Evolutionary conservation across 371 early-diverging fungal species (phyloP), one percentile per base, ranked within the genome.

Genomic region (Dinochytrium kinnereticum): DNA sequence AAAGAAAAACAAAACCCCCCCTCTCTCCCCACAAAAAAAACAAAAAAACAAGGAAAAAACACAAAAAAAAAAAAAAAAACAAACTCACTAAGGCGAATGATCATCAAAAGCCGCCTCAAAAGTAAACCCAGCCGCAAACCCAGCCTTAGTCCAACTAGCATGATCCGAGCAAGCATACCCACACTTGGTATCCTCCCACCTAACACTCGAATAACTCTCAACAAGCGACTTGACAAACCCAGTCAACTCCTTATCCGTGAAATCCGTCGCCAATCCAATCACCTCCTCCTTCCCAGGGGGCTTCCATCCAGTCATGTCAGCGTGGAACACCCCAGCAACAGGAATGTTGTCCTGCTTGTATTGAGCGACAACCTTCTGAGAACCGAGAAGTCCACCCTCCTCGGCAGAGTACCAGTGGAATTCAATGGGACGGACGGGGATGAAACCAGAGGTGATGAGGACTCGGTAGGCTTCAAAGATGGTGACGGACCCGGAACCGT

Each of bases 401-500:
- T 84, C 84, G 53, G 70, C 84, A 36, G 79, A 10, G 67, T 84
- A 97, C 94, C 94, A 98, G 81, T 96, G 97, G 87, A 97, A 96
- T 78, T 97, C 97, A 39, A 98, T 91, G 21, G 96, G 89, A 66
- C 93, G 85, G 50, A 85, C 78, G 21, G 96, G 97, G 30, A 81
- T 83, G 80, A 95, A 94, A 0, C 88, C 90, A 53, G 83, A 86
- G 7, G 82, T 59, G 33, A 79, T 71, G 36, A 95, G 84, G 1
- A 96, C 78, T 36, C 93, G 88, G 88, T 95, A 91, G 30, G 95
- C 90, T 79, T 96, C 96, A 53, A 96, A 83, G 55, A 94, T 93
- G 0, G 96, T 94, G 1, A 91, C 90, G 0, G 93, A 92, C 15
- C 98, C 98, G 68, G 91, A 91, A 39, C 95, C 97, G 84, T 95